phyloP scores from a whole-genome alignment of 306 rosid genomes.

The Citrullus colocynthis region DNA sequence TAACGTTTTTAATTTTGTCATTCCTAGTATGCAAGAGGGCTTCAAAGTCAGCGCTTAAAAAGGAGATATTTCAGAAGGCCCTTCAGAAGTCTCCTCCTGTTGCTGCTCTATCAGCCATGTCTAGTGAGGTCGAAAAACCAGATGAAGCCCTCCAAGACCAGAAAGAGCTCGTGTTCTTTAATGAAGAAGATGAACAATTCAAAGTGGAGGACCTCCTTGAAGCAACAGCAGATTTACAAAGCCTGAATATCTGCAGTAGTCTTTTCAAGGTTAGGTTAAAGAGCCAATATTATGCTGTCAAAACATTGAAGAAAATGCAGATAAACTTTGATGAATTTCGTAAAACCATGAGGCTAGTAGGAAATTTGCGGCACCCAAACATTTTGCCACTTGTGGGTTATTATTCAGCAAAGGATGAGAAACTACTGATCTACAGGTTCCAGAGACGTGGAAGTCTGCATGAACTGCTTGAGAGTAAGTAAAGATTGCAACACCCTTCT shows the following conservation, averaged over 20 bases:
- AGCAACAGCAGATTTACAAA: constrained; percentile 52
- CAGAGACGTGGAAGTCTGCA: constrained; percentile 67
- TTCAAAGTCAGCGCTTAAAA: constrained; percentile 4
- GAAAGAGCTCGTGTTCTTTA: constrained; percentile 56
- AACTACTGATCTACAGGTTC: constrained; percentile 52
- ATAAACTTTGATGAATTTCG: constrained; percentile 46
- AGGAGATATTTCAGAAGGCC: constrained; percentile 6
- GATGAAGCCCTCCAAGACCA: constrained; percentile 16
- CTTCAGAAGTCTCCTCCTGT: constrained; percentile 23
- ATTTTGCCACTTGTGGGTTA: constrained; percentile 56
- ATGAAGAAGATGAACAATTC: constrained; percentile 48
- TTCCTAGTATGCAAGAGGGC: constrained; percentile 22
- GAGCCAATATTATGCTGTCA: constrained; percentile 49
- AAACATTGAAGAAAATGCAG: constrained; percentile 55
- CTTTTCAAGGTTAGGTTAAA: constrained; percentile 53
- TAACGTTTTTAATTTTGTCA: constrained; percentile 14
- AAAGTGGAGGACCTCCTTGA: constrained; percentile 46
- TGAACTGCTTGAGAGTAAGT: constrained; percentile 50
- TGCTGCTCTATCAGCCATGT: constrained; percentile 7
- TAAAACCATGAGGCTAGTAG: constrained; percentile 34
- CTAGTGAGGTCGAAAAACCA: constrained; percentile 16
- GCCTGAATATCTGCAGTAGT: constrained; percentile 38
- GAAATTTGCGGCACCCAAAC: constrained; percentile 46
- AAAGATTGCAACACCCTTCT: not conserved
- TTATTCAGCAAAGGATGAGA: constrained; percentile 39